These are phyloP conservation scores for Blastomyces silverae DNA, from an alignment of 2,329 filamentous ascomycete species.

Conservation along the genomic window DNA sequence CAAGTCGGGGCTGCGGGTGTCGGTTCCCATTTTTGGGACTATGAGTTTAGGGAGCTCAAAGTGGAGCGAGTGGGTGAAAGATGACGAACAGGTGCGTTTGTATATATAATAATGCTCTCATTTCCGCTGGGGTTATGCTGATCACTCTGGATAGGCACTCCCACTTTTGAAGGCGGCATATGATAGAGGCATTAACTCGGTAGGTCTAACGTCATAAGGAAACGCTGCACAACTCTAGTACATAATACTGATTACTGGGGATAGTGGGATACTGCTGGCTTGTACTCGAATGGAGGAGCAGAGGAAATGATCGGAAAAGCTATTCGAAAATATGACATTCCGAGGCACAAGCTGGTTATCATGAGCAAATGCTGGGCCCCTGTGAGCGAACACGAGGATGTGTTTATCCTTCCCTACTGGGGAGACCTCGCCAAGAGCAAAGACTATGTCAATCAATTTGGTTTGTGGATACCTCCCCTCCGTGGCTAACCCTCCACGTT, in stretches of 20 bases:
- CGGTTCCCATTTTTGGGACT: constrained; percentile 25
- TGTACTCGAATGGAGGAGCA: constrained; percentile 51
- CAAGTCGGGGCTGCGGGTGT: constrained; percentile 25
- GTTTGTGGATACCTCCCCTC: constrained; percentile 13
- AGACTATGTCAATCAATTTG: constrained; percentile 45
- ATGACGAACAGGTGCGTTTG: constrained; percentile 16
- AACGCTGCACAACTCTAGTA: background rate
- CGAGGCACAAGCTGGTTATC: constrained; percentile 52
- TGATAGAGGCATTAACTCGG: constrained; percentile 21
- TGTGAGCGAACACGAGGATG: constrained; percentile 30
- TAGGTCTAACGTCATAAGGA: constrained; percentile 13
- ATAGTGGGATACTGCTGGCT: constrained; percentile 35
- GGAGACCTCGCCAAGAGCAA: constrained; percentile 40
- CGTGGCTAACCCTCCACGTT: background rate
- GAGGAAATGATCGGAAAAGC: constrained; percentile 51
- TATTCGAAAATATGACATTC: constrained; percentile 53
- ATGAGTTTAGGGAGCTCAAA: constrained; percentile 20
- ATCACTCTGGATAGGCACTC: constrained; percentile 16
- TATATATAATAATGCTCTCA: background rate
- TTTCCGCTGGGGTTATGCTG: background rate
- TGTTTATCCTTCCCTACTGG: constrained; percentile 31
- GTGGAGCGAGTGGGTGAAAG: constrained; percentile 17
- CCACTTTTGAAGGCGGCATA: constrained; percentile 22
- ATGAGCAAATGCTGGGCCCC: constrained; percentile 50
- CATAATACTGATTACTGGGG: background rate